These are phyloP conservation scores for Blastobotrys malaysiensis DNA, from an alignment of 1,139 yeast species.

Conservation along the genomic window DNA sequence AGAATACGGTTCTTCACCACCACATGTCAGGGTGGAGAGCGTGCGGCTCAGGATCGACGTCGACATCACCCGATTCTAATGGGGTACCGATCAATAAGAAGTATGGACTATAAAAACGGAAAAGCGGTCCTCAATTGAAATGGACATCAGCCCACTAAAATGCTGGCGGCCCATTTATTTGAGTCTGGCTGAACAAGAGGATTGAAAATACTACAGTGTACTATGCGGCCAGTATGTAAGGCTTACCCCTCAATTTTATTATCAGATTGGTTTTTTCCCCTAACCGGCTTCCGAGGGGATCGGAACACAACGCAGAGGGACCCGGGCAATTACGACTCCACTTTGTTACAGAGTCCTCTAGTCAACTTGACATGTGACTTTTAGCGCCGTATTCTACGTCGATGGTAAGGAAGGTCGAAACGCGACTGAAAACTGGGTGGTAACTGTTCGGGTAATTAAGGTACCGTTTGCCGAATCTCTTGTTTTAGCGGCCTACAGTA, in stretches of 20 bases:
- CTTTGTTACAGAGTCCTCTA: neutral
- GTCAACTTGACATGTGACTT: neutral
- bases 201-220: neutral
- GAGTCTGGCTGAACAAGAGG: neutral
- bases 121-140: neutral
- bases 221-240: neutral
- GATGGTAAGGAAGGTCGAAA: too few relatives aligned
- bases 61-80: neutral
- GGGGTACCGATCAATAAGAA: neutral
- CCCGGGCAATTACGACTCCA: neutral
- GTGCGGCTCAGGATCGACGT: neutral
- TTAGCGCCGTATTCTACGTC: too few relatives aligned
- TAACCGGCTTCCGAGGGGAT: neutral
- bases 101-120: neutral
- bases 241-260: neutral
- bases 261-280: neutral
- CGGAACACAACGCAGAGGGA: neutral
- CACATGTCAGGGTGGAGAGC: neutral
- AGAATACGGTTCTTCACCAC: neutral
- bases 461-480: too few relatives aligned
- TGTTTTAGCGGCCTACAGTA: too few relatives aligned
- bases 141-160: neutral
- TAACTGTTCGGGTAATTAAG: too few relatives aligned
- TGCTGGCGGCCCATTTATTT: neutral
- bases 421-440: too few relatives aligned